These are phyloP conservation scores for Erodium moschatum DNA, from an alignment of 441 rosid genomes.

Conservation along the genomic window DNA sequence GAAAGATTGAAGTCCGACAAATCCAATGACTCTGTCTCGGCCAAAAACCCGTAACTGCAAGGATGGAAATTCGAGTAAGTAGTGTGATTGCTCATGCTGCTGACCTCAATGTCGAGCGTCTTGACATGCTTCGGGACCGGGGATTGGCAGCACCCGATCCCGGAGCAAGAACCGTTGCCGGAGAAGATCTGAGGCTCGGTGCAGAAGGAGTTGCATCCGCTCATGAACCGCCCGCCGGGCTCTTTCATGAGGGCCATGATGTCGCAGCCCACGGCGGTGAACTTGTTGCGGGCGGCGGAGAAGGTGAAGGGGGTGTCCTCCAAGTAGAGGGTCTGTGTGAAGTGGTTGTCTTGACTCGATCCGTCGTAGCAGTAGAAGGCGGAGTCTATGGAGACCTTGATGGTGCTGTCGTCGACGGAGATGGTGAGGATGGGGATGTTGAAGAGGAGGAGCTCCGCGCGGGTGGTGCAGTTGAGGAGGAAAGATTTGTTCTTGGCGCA, in stretches of 20 bases:
- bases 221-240: neutral
- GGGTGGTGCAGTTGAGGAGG: neutral
- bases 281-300: slow-evolving; percentile 21
- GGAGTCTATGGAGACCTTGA: neutral
- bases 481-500: slow-evolving; percentile 11
- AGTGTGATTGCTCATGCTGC: neutral
- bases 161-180: slow-evolving; percentile 18
- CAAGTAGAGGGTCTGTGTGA: neutral
- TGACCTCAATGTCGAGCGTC: neutral
- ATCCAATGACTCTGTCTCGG: slow-evolving; percentile 18
- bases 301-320: slow-evolving; percentile 4
- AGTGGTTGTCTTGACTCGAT: neutral
- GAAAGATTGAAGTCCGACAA: neutral
- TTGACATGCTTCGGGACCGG: slow-evolving; percentile 19
- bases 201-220: slow-evolving; percentile 21
- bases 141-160: slow-evolving; percentile 31
- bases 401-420: slow-evolving; percentile 11
- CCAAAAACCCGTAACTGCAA: slow-evolving; percentile 26
- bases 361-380: slow-evolving; percentile 12
- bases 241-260: slow-evolving; percentile 7
- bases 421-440: neutral
- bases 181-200: neutral
- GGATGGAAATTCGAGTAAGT: slow-evolving; percentile 13
- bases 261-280: slow-evolving; percentile 25
- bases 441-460: neutral